Conservation (phyloP, 805 yeast genomes). For the Candida jianshihensis region DNA sequence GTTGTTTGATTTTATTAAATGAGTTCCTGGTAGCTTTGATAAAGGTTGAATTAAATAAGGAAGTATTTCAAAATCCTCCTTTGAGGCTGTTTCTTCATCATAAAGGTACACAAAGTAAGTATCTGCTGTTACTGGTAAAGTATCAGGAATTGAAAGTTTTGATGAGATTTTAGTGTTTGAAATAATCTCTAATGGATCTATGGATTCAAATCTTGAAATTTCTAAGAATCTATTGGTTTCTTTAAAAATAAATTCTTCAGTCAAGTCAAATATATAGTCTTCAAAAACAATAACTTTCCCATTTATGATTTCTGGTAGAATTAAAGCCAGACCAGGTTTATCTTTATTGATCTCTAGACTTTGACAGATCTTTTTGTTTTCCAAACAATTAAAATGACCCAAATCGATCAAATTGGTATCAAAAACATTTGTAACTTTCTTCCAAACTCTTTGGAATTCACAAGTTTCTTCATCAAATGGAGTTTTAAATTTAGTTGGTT, state of each 20-base stretch:
- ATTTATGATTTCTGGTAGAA: slow-evolving; percentile 43
- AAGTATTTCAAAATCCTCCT: slow-evolving; percentile 58
- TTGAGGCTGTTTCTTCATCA: slow-evolving; percentile 41
- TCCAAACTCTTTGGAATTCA: slow-evolving; percentile 52
- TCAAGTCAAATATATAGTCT: slow-evolving; percentile 13
- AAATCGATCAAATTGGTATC: slow-evolving; percentile 28
- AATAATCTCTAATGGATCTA: too few relatives aligned
- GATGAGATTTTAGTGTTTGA: slow-evolving; percentile 11
- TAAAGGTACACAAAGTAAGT: slow-evolving; percentile 48
- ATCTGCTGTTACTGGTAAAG: slow-evolving; percentile 27
- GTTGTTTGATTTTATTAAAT: slow-evolving; percentile 47
- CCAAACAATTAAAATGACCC: slow-evolving; percentile 56
- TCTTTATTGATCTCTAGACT: slow-evolving; percentile 37
- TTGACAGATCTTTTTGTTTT: slow-evolving; percentile 43
- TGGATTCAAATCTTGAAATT: slow-evolving; percentile 36
- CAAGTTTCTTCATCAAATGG: slow-evolving; percentile 45
- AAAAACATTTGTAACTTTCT: slow-evolving; percentile 43
- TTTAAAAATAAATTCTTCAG: slow-evolving; percentile 27
- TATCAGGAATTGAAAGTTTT: background rate
- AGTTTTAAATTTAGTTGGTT: slow-evolving; percentile 27
- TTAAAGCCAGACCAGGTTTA: slow-evolving; percentile 39
- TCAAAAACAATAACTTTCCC: slow-evolving; percentile 34
- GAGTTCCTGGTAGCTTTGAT: slow-evolving; percentile 50
- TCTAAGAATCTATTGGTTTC: slow-evolving; percentile 44
- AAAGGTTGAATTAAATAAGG: slow-evolving; percentile 55